Evolutionary conservation across 179 eudicot species (phyloP).

Genomic region (Amaranthus tricolor): DNA sequence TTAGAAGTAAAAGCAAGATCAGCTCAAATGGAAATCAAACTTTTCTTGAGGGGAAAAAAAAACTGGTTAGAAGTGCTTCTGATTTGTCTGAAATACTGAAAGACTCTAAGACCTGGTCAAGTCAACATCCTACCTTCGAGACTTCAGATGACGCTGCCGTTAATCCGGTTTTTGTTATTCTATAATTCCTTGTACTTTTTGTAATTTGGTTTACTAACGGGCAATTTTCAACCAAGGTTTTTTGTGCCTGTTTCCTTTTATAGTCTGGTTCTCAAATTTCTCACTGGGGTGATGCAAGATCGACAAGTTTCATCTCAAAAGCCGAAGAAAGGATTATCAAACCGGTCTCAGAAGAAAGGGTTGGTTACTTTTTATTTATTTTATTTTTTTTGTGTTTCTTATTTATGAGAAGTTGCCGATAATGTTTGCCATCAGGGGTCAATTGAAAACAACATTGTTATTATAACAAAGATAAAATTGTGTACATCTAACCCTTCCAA

Average conservation of each 20-base stretch:
- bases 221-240: neutral
- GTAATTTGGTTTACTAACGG: neutral
- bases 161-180: conserved; percentile 27
- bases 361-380: conserved; percentile 31
- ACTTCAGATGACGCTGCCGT: conserved; percentile 53
- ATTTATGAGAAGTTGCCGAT: too few species aligned
- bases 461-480: too few species aligned
- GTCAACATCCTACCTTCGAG: conserved; percentile 33
- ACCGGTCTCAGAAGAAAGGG: conserved; percentile 60
- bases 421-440: too few species aligned
- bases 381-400: neutral
- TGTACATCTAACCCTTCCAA: too few species aligned
- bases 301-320: conserved; percentile 51
- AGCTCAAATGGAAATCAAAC: conserved; percentile 13
- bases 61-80: conserved; percentile 34
- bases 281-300: conserved; percentile 52
- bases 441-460: too few species aligned
- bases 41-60: conserved; percentile 22
- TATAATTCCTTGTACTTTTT: neutral
- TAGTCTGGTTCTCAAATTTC: conserved; percentile 43
- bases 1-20: conserved; percentile 28
- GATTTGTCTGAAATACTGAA: conserved; percentile 34
- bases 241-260: conserved; percentile 12
- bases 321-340: conserved; percentile 72
- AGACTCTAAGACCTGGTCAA: conserved; percentile 29